Base-by-base conservation (phyloP, 805 yeast genomes). In the Lachancea cidri region DNA sequence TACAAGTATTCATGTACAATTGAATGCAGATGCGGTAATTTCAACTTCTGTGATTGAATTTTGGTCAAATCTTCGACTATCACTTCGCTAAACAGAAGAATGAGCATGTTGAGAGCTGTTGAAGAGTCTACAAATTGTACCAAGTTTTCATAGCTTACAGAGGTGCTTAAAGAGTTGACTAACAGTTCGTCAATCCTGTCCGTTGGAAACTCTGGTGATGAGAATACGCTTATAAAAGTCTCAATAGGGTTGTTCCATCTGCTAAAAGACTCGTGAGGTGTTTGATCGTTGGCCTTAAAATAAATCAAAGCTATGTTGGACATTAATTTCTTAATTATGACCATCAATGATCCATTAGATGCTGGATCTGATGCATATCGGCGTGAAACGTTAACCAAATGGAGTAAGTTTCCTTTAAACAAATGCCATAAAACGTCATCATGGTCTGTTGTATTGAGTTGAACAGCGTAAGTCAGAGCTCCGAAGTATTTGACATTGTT, bases 401-500 rank as follows among this genome's bases (percentile, higher is more conserved):
- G 56, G 5, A 52, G 22, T 22, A 58, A 40, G 43, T 60, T 60
- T n/a, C 49, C 41, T 36, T 47, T 54, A 32, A 59, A 50, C 2
- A 60, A 24, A 7, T 34, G 42, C 59, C 57, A 55, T n/a, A 55
- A 31, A 17, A 46, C 51, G 4, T 44, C 44, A 3, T 52, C 45
- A 16, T 44, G 41, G 3, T 35, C 49, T 34, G 41, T 45, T 1
- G 54, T 46, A 35, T 51, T 57, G 11, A 59, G 39, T 33, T 61
- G 66, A 8, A 62, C 67, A 13, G 67, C 54, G 14, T 58, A 46
- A 4, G 66, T 61, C 29, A 62, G 41, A 2, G 67, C 67, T 39
- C 66, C 67, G 42, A 62, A 62, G 45, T 60, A 62, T 38, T 56
- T 52, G 9, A 55, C 60, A 43, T 61, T 57, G 4, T 56, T 31